These are phyloP conservation scores for Talaromyces borbonicus DNA, from an alignment of 495 filamentous ascomycete genomes.

Conservation along the genomic window DNA sequence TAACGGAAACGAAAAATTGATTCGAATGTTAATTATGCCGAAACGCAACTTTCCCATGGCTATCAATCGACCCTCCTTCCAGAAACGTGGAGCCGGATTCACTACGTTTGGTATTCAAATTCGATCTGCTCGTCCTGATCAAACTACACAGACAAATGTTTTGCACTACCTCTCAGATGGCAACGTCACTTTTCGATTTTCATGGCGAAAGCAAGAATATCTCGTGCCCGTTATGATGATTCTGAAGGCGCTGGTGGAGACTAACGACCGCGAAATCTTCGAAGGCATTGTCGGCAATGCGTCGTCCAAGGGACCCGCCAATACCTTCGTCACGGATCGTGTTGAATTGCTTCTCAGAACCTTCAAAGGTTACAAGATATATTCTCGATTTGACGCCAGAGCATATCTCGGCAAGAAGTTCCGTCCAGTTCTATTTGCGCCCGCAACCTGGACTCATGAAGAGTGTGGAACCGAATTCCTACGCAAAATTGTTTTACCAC, in stretches of 20 bases:
- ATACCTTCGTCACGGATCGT: slow-evolving; percentile 90
- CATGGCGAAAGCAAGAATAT: slow-evolving; percentile 95
- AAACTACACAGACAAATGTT: slow-evolving; percentile 95
- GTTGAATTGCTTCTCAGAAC: slow-evolving; percentile 86
- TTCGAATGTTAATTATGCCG: slow-evolving; percentile 82
- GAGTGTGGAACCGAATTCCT: slow-evolving; percentile 86
- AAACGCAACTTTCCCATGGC: slow-evolving; percentile 91
- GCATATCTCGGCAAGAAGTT: slow-evolving; percentile 84
- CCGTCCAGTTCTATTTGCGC: slow-evolving; percentile 69
- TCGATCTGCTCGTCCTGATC: slow-evolving; percentile 84
- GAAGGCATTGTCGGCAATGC: slow-evolving; percentile 71
- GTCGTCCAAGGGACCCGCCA: slow-evolving; percentile 63
- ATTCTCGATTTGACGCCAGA: slow-evolving; percentile 66
- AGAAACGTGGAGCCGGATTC: slow-evolving; percentile 73
- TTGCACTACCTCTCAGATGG: slow-evolving; percentile 92
- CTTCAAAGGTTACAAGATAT: slow-evolving; percentile 79
- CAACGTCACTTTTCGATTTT: slow-evolving; percentile 93
- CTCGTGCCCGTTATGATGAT: slow-evolving; percentile 93
- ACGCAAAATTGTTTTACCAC: slow-evolving; percentile 78
- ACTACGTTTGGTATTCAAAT: slow-evolving; percentile 84
- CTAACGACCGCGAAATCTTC: slow-evolving; percentile 92
- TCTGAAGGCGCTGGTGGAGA: slow-evolving; percentile 87
- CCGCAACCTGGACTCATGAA: slow-evolving; percentile 71
- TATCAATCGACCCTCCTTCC: slow-evolving; percentile 80
- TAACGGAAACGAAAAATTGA: slow-evolving; percentile 72